These are phyloP conservation scores for Syzygium grande DNA, from an alignment of 345 rosid genomes.

Conservation along the genomic window DNA sequence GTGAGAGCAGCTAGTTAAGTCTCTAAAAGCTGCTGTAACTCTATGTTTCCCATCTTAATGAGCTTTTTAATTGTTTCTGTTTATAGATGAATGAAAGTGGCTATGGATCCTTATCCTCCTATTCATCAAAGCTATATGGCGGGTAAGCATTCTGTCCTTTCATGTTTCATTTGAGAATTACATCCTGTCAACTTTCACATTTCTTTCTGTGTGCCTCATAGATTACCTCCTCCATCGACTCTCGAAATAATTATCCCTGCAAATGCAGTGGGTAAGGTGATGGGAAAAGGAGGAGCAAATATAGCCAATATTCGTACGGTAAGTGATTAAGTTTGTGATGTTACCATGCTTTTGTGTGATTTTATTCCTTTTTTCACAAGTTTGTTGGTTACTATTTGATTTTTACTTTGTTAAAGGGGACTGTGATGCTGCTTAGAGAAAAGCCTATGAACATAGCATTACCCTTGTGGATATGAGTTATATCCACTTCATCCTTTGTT, in stretches of 20 bases:
- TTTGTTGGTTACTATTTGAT: not conserved
- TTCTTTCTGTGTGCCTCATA: constrained; percentile 12
- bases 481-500: not conserved
- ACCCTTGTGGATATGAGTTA: not conserved
- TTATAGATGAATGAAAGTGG: constrained; percentile 52
- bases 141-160: constrained; percentile 43
- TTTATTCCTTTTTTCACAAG: not conserved
- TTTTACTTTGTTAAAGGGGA: not conserved
- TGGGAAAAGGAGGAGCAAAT: constrained; percentile 92
- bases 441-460: not conserved
- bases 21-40: not conserved
- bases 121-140: constrained; percentile 65
- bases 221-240: constrained; percentile 48
- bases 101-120: constrained; percentile 59
- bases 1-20: not conserved
- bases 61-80: not conserved
- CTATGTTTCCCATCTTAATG: not conserved
- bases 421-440: not conserved
- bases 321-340: constrained; percentile 2
- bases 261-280: constrained; percentile 79
- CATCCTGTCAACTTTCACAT: not conserved
- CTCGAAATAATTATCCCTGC: constrained; percentile 80
- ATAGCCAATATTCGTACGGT: constrained; percentile 87
- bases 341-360: not conserved
- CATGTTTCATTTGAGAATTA: not conserved